Percentiles rank a stretch among this genome's conserved stretches.
phyloP scores from a whole-genome alignment of 192 early-diverging fungal genomes.

The Obelidium mucronatum region DNA sequence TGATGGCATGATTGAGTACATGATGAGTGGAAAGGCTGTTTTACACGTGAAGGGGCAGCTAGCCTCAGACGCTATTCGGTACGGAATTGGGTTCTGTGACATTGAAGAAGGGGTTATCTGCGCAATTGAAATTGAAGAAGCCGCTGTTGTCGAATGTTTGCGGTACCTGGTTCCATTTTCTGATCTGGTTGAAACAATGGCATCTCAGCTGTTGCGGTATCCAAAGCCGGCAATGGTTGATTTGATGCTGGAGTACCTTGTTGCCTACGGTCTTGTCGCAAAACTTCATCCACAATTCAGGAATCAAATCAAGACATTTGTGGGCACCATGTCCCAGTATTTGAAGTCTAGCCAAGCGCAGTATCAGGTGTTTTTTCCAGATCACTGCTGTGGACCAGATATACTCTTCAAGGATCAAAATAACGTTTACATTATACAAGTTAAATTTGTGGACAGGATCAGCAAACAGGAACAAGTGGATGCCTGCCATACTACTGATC shows the following conservation, averaged over 20 bases:
- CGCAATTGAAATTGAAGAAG: slow-evolving; percentile 33
- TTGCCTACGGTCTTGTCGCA: slow-evolving; percentile 44
- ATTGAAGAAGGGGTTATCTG: slow-evolving; percentile 14
- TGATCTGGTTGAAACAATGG: slow-evolving; percentile 28
- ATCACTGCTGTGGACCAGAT: slow-evolving; percentile 47
- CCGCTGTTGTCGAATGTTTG: slow-evolving; percentile 39
- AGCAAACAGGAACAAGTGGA: slow-evolving; percentile 40
- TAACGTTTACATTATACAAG: slow-evolving; percentile 44
- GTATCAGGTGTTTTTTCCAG: slow-evolving; percentile 41
- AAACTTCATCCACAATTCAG: slow-evolving; percentile 24
- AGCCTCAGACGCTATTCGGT: slow-evolving; percentile 30
- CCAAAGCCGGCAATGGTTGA: slow-evolving; percentile 44
- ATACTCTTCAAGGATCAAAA: slow-evolving; percentile 41
- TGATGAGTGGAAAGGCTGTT: slow-evolving; percentile 32
- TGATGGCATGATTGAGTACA: slow-evolving; percentile 31
- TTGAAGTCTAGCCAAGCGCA: too few relatives aligned
- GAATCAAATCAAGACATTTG: slow-evolving; percentile 18
- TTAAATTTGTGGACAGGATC: slow-evolving; percentile 43
- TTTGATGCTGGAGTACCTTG: slow-evolving; percentile 42
- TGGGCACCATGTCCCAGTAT: too few relatives aligned
- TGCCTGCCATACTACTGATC: slow-evolving; percentile 45
- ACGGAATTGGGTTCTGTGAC: slow-evolving; percentile 38
- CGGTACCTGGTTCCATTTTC: slow-evolving; percentile 43
- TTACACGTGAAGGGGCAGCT: slow-evolving; percentile 15
- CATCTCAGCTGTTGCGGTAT: background rate